Base-by-base conservation (phyloP, 768 basidiomycete genomes). In the Podaxis sp. region DNA sequence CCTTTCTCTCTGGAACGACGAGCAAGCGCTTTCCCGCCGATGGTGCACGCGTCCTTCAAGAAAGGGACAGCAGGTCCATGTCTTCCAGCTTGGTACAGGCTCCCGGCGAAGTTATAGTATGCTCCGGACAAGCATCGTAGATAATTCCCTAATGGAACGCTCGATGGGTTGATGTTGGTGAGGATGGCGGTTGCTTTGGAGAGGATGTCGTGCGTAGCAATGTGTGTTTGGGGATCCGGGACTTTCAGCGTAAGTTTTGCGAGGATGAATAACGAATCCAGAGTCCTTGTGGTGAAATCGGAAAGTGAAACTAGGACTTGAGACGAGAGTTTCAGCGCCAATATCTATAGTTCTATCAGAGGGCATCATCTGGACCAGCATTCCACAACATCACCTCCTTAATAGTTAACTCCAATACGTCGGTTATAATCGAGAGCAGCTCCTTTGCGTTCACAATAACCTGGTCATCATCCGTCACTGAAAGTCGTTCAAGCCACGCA, bases 71-170 rank as follows among this genome's bases (percentile, higher is more conserved):
- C 86, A 32, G 82, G 81, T 1, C 84, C 87, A 63, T 83, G 77
- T 52, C 81, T 79, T 9, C 75, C 78, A 4, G 80, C 82, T 61
- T 90, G 86, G 64, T 90, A 95, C 11, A 95, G 69, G n/a, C 77
- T 75, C 1, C 85, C 87, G 1, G 84, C 89, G 1, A 89, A 66
- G 66, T 89, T 87, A 64, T 91, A 83, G 64, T 86, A 85, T 2
- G 85, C 85, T 4, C 87, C 89, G 5, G 89, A 89, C 7, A 89
- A 73, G 65, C 89, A 91, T 14, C 90, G 85, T 2, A 81, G 66
- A 62, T 82, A 85, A 56, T 89, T 88, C 0, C 85, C 78, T 3
- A 76, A 65, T 28, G 76, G 73, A 1, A 75, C 61, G 1, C 63
- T 21, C 54, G 28, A 10, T 59, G 58, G 21, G 54, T 32, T 61